These are phyloP conservation scores for Nannochloropsis oceanica DNA, from an alignment of 108 stramenopile genomes.

Conservation along the genomic window DNA sequence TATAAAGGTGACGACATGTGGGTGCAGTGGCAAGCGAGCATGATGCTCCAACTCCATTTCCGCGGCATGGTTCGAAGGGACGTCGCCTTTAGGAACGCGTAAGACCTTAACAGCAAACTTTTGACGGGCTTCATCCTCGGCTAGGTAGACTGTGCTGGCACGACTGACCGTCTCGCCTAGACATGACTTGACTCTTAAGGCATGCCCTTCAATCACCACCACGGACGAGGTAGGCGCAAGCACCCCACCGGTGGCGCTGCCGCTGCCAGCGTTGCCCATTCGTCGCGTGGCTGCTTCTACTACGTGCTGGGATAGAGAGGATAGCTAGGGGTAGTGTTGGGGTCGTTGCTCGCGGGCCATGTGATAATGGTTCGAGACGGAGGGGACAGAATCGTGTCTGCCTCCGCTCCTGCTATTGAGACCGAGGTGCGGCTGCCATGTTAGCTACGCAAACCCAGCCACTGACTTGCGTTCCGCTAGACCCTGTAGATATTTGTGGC, in stretches of 20 bases:
- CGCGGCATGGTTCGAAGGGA: not conserved
- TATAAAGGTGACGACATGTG: not conserved
- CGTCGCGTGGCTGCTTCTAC: not conserved
- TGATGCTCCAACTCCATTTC: not conserved
- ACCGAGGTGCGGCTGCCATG: no score
- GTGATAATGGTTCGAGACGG: no score
- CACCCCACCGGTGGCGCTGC: not conserved
- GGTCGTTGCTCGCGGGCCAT: no score
- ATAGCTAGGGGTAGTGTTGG: no score
- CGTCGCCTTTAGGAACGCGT: not conserved
- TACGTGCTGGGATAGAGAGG: no score
- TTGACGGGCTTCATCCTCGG: not conserved
- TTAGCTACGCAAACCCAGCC: no score
- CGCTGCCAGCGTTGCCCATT: not conserved
- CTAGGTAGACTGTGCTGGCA: not conserved
- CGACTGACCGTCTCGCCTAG: not conserved
- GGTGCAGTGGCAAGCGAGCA: not conserved
- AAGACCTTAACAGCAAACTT: not conserved
- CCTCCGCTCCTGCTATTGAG: no score
- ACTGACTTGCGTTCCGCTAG: no score
- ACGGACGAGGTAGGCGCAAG: not conserved
- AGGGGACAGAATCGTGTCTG: no score
- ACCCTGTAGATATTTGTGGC: no score
- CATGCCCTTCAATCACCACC: not conserved
- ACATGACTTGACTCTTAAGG: not conserved